Conservation (phyloP, 2,329 filamentous ascomycete species). For the Cladosporium sphaerospermum region DNA sequence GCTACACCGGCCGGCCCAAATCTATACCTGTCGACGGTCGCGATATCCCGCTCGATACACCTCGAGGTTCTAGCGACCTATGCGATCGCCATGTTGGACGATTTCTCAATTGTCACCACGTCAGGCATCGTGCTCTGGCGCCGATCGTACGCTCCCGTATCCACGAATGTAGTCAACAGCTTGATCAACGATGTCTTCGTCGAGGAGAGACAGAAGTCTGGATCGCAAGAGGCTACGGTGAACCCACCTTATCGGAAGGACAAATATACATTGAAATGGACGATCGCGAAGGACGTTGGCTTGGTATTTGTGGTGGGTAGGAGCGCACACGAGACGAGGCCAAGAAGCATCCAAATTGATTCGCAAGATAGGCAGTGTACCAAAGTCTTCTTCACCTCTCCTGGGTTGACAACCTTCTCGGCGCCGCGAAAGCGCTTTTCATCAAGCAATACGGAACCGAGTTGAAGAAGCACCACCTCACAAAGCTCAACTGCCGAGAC, state of each 20-base stretch:
- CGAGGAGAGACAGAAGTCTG: conserved; percentile 70
- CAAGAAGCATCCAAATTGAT: conserved; percentile 13
- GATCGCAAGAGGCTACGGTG: conserved; percentile 47
- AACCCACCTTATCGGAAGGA: conserved; percentile 81
- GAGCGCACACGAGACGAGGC: conserved; percentile 1
- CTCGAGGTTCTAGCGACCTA: too few relatives aligned
- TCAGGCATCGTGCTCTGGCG: conserved; percentile 98
- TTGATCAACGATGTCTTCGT: conserved; percentile 97
- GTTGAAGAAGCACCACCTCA: conserved; percentile 72
- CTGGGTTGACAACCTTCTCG: conserved; percentile 94
- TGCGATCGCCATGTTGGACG: conserved; percentile 67
- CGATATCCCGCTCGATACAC: too few relatives aligned
- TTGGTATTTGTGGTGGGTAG: conserved; percentile 82
- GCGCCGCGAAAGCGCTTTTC: conserved; percentile 90
- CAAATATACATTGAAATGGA: conserved; percentile 93
- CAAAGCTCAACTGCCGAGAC: conserved; percentile 66
- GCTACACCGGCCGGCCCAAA: too few relatives aligned
- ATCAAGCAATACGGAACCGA: conserved; percentile 84
- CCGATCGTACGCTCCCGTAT: conserved; percentile 72
- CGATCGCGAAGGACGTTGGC: conserved; percentile 82
- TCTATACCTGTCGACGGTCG: too few relatives aligned
- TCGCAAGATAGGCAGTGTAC: conserved; percentile 72
- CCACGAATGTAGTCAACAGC: conserved; percentile 79
- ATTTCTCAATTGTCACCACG: conserved; percentile 92
- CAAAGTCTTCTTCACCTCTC: conserved; percentile 89